These are phyloP conservation scores for Bremia lactucae DNA, from an alignment of 352 stramenopile species.

Conservation along the genomic window DNA sequence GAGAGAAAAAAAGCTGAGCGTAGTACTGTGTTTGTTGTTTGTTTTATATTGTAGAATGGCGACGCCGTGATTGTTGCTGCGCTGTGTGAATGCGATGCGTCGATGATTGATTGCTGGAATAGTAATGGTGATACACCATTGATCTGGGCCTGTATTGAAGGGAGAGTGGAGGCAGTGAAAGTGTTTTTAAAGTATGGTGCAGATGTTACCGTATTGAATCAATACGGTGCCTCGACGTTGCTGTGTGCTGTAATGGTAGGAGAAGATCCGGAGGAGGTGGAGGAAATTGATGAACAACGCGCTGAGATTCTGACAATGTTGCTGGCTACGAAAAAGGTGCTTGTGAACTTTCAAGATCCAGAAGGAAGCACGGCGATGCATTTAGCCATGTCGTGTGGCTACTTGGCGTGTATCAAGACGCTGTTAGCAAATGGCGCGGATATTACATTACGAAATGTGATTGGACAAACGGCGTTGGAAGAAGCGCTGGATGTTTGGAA, in stretches of 20 bases:
- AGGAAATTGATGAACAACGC: constrained; percentile 32
- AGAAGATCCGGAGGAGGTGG: constrained; percentile 49
- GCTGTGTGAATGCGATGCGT: constrained; percentile 50
- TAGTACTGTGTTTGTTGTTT: neutral
- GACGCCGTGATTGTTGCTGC: constrained; percentile 52
- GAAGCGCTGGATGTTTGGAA: constrained; percentile 61
- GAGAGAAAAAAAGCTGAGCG: neutral
- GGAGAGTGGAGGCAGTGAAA: constrained; percentile 46
- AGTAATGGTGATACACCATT: constrained; percentile 68
- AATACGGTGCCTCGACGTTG: constrained; percentile 55
- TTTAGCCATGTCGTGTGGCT: constrained; percentile 58
- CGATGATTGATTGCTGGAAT: constrained; percentile 56
- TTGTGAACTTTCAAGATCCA: constrained; percentile 75
- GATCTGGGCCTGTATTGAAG: constrained; percentile 79
- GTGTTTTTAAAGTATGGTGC: constrained; percentile 50
- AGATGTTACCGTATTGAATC: constrained; percentile 59
- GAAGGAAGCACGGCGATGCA: constrained; percentile 81
- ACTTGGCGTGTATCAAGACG: constrained; percentile 62
- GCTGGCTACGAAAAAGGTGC: constrained; percentile 44
- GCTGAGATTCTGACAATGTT: constrained; percentile 52
- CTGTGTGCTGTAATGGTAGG: constrained; percentile 75
- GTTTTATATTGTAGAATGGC: constrained; percentile 37
- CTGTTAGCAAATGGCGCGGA: constrained; percentile 50
- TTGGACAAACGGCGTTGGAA: constrained; percentile 72
- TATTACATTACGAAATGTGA: constrained; percentile 67